These are phyloP conservation scores for Pseudomonodictys pantanalensis DNA, from an alignment of 495 filamentous ascomycete genomes.

Conservation along the genomic window DNA sequence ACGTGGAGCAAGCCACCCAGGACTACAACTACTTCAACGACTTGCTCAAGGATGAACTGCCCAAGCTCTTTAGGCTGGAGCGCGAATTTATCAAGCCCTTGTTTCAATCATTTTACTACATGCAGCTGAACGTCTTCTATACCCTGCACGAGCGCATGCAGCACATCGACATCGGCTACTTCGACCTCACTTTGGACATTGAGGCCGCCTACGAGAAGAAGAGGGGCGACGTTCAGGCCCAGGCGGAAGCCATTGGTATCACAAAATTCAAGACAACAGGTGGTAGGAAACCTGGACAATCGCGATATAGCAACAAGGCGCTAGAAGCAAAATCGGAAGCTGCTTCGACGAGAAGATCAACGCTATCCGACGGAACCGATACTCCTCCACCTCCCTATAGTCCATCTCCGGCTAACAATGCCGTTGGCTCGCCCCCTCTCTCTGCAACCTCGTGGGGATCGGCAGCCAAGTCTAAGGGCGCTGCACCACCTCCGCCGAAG, in stretches of 20 bases:
- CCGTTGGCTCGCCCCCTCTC: slow-evolving; percentile 34
- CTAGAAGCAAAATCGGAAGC: slow-evolving; percentile 31
- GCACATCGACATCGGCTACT: slow-evolving; percentile 92
- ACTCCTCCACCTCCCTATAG: slow-evolving; percentile 70
- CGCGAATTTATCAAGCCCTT: slow-evolving; percentile 94
- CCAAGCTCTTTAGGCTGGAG: slow-evolving; percentile 88
- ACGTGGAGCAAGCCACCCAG: slow-evolving; percentile 86
- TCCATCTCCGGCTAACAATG: slow-evolving; percentile 33
- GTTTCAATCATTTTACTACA: slow-evolving; percentile 99
- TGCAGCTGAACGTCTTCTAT: slow-evolving; percentile 99
- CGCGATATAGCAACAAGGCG: slow-evolving; percentile 43
- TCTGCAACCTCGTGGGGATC: slow-evolving; percentile 52
- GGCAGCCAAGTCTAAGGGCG: slow-evolving; percentile 72
- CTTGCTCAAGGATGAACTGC: slow-evolving; percentile 90
- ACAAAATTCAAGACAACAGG: slow-evolving; percentile 86
- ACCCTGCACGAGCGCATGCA: slow-evolving; percentile 98
- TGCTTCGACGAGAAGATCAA: slow-evolving; percentile 41
- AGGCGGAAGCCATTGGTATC: slow-evolving; percentile 75
- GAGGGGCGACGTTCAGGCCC: slow-evolving; percentile 79
- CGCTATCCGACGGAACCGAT: slow-evolving; percentile 49
- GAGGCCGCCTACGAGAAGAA: slow-evolving; percentile 87
- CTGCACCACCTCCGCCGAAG: slow-evolving; percentile 85
- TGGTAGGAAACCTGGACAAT: slow-evolving; percentile 55
- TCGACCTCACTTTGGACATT: slow-evolving; percentile 84
- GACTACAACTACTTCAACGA: slow-evolving; percentile 98